Conservation (phyloP, 805 yeast species). For the Ogataea ganodermae region DNA sequence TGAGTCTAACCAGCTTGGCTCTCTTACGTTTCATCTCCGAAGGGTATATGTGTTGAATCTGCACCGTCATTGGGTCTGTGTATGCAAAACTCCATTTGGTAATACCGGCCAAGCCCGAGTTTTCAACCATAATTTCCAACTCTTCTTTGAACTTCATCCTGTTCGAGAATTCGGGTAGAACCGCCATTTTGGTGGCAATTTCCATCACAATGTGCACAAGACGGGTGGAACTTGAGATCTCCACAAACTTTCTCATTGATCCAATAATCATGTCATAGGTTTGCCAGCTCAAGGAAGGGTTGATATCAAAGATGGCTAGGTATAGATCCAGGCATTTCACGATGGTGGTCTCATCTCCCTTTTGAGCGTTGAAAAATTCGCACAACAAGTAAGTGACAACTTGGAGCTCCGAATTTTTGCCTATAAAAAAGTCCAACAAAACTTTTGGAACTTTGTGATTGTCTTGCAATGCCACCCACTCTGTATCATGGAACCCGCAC, state of each 20-base stretch:
- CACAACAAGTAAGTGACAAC: constrained; percentile 19
- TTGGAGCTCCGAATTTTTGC: constrained; percentile 14
- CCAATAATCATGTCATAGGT: constrained; percentile 19
- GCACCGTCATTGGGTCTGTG: constrained; percentile 18
- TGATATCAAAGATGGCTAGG: constrained; percentile 10
- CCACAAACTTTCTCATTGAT: constrained; percentile 27
- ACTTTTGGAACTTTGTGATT: constrained; percentile 41
- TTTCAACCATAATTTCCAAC: constrained; percentile 23
- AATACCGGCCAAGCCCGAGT: constrained; percentile 27
- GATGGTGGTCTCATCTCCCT: constrained; percentile 26
- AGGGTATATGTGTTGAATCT: neutral
- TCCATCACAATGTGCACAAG: constrained; percentile 28
- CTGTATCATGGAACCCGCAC: constrained; percentile 37
- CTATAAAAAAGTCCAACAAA: constrained; percentile 15
- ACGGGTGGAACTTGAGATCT: constrained; percentile 24
- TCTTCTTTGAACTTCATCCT: constrained; percentile 24
- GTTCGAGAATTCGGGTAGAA: constrained; percentile 33
- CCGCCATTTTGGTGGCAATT: constrained; percentile 31
- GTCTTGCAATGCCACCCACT: constrained; percentile 34
- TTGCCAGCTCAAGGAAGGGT: constrained; percentile 23
- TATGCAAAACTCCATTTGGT: constrained; percentile 17
- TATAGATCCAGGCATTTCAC: constrained; percentile 28
- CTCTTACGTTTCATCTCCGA: constrained; percentile 10
- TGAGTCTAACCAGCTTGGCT: constrained; percentile 10
- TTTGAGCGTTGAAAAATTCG: constrained; percentile 24